Evolutionary conservation across 2,329 filamentous ascomycete genomes (phyloP), one percentile per base, ranked within the genome.

Genomic region (Diaporthe citrichinensis): DNA sequence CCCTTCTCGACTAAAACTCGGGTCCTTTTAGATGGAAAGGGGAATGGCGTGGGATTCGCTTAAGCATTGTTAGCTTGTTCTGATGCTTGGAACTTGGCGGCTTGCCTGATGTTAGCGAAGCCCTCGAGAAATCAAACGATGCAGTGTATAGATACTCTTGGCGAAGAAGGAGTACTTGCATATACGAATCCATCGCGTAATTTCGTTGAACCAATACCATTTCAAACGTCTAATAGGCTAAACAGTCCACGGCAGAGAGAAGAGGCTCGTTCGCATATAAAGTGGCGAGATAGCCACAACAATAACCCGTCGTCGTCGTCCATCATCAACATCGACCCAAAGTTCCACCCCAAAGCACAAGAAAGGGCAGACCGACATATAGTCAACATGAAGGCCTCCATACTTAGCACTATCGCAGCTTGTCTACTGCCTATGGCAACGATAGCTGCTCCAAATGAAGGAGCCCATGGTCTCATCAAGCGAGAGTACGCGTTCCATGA

Each of bases 171-270:
- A 46, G 17, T 20, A 46, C 41, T 65, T 65, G 25, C 61, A 65
- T 46, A 65, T 65, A 65, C 61, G 61, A 65, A 65, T 65, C 61
- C 39, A 65, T 65, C 8, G 61, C 41, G 61, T 23, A n/a, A 65
- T n/a, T 31, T n/a, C 15, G 15, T 46, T 9, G 61, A 65, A n/a
- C 41, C n/a, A 46, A 25, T 31, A 46, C 61, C 17, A 65, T 15
- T 65, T 49, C 41, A 65, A 31, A 10, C 17, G 28, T 23, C 39
- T 23, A 36, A 46, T 46, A 7, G n/a, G 61, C 25, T 34, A 23
- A 65, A 12, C 3, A 14, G 14, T 46, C 59, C 9, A 31, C 25
- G 59, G 31, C 28, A 23, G 25, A 65, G 25, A 31, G 25, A 44
- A 62, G 20, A 39, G 25, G 14, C 15, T 46, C 59, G 15, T 65